These are phyloP conservation scores for Hymenoscyphus albidus DNA, from an alignment of 2,329 filamentous ascomycete species.

Conservation along the genomic window DNA sequence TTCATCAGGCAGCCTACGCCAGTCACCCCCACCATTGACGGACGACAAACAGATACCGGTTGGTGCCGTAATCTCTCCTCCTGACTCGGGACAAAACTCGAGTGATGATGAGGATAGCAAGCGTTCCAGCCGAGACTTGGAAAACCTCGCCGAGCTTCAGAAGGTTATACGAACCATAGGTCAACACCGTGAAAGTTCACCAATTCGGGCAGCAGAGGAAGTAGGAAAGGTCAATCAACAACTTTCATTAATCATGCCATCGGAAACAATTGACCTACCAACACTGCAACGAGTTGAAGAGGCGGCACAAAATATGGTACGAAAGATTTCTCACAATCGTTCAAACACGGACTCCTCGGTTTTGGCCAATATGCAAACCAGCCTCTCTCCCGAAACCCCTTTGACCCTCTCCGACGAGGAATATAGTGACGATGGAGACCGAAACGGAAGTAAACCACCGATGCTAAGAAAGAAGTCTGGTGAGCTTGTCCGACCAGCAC, in stretches of 20 bases:
- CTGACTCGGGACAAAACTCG: slow-evolving; percentile 75
- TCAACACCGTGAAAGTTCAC: slow-evolving; percentile 57
- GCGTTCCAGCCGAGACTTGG: slow-evolving; percentile 27
- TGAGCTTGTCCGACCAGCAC: slow-evolving; percentile 87
- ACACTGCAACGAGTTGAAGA: slow-evolving; percentile 19
- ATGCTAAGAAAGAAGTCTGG: slow-evolving; percentile 99
- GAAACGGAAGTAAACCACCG: slow-evolving; percentile 64
- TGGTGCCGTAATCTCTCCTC: slow-evolving; percentile 85
- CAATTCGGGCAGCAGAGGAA: slow-evolving; percentile 36
- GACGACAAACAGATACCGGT: slow-evolving; percentile 70
- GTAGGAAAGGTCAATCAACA: slow-evolving; percentile 26
- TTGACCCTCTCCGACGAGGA: slow-evolving; percentile 58
- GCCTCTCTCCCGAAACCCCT: slow-evolving; percentile 47
- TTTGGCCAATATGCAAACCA: slow-evolving; percentile 33
- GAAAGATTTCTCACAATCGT: slow-evolving; percentile 32
- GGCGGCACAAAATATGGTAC: slow-evolving; percentile 15
- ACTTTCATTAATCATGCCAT: slow-evolving; percentile 36
- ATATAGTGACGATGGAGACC: slow-evolving; percentile 49
- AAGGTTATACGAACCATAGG: slow-evolving; percentile 80
- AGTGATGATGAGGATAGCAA: slow-evolving; percentile 74
- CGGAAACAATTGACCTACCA: slow-evolving; percentile 32
- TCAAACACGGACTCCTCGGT: slow-evolving; percentile 46
- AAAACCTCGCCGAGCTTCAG: slow-evolving; percentile 58
- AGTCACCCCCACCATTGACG: slow-evolving; percentile 78
- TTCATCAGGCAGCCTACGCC: slow-evolving; percentile 62